A percentile compares a stretch with the other conserved stretches of the same genome.
Conservation (phyloP, 1,284 basidiomycete genomes). For the Gastroboletus turbinatus region DNA sequence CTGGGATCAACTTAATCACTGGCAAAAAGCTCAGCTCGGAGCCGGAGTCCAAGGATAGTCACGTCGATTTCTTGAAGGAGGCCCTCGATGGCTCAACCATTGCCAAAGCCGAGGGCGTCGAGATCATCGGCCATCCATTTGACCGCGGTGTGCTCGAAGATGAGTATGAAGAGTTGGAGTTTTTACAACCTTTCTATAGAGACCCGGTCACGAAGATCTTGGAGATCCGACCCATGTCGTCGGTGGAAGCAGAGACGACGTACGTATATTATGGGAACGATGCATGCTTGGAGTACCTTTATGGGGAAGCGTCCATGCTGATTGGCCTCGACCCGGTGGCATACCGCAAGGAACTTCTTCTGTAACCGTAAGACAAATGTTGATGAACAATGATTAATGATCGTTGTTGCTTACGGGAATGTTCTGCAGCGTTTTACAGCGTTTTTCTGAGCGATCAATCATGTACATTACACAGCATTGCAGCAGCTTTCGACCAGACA, state of each 20-base stretch:
- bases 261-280: not conserved
- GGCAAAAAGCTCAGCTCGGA: no score
- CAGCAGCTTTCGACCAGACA: no score
- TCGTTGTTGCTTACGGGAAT: no score
- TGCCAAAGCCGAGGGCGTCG: conserved; percentile 9
- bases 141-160: no score
- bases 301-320: not conserved
- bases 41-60: no score
- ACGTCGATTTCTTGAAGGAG: no score
- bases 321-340: not conserved
- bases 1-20: not conserved
- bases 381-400: not conserved
- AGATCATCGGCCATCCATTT: not conserved
- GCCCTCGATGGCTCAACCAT: not conserved
- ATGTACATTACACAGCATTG: not conserved
- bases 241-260: not conserved
- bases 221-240: not conserved
- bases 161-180: no score
- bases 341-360: not conserved
- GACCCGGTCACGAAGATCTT: not conserved
- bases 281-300: not conserved
- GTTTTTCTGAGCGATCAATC: not conserved
- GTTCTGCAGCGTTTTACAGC: not conserved
- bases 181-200: not conserved
- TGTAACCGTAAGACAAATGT: not conserved